phyloP scores from a whole-genome alignment of 2,329 filamentous ascomycete species.

The Pseudocercospora pini-densiflorae region DNA sequence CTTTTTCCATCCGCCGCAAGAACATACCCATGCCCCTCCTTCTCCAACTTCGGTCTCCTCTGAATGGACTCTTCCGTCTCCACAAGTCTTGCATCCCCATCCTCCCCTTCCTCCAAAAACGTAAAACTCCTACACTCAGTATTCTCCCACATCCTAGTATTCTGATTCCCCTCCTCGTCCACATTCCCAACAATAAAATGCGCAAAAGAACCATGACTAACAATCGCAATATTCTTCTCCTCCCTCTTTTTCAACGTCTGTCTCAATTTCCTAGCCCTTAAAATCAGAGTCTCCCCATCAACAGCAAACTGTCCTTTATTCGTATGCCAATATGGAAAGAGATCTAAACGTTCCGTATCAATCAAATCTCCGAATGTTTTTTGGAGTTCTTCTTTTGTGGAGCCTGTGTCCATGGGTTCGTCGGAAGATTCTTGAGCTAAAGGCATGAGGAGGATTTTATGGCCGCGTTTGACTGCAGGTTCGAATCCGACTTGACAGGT shows the following conservation, averaged over 20 bases:
- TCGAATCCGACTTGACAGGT: constrained; percentile 39
- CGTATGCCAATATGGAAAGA: too few species aligned
- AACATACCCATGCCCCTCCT: too few species aligned
- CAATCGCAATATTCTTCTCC: not conserved
- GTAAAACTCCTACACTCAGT: not conserved
- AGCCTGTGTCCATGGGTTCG: too few species aligned
- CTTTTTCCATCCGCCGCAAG: too few species aligned
- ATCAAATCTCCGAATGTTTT: too few species aligned
- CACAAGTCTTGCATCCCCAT: not conserved
- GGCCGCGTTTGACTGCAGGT: constrained; percentile 36
- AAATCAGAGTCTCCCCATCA: not conserved
- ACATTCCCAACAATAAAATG: not conserved
- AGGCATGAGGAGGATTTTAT: too few species aligned
- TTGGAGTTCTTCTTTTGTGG: too few species aligned
- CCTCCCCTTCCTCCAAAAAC: not conserved
- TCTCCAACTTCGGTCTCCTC: too few species aligned
- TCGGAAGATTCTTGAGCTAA: too few species aligned
- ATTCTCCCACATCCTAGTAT: not conserved
- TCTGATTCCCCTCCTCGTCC: not conserved
- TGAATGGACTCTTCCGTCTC: not conserved
- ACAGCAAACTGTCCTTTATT: too few species aligned
- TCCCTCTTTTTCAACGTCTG: not conserved
- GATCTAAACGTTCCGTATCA: too few species aligned
- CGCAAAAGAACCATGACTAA: not conserved
- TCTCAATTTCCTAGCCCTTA: not conserved